These are phyloP conservation scores for Penicillium sp. DNA, from an alignment of 2,329 filamentous ascomycete genomes.

Conservation along the genomic window DNA sequence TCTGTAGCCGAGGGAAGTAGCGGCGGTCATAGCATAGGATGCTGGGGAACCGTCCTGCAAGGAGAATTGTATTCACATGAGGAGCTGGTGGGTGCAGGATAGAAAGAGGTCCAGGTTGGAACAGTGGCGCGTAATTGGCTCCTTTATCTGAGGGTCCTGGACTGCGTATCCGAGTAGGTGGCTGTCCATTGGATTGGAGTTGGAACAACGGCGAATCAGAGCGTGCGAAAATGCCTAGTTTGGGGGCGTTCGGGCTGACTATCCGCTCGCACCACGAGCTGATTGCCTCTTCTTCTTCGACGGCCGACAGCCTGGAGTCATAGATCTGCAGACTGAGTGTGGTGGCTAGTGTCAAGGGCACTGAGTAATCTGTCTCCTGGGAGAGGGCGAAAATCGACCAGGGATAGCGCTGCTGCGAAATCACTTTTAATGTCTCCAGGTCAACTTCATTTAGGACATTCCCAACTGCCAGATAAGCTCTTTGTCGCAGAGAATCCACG, in stretches of 20 bases:
- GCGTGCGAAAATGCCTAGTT: conserved; percentile 32
- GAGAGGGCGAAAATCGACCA: conserved; percentile 84
- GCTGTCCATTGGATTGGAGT: conserved; percentile 33
- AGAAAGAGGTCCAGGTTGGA: conserved; percentile 76
- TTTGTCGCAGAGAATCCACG: conserved; percentile 65
- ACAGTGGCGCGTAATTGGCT: conserved; percentile 64
- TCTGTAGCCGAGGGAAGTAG: conserved; percentile 73
- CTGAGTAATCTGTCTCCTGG: conserved; percentile 58
- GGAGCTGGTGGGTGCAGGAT: conserved; percentile 72
- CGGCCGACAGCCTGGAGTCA: conserved; percentile 60
- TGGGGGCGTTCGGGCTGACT: conserved; percentile 23
- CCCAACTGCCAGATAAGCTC: conserved; percentile 77
- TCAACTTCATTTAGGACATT: conserved; percentile 79
- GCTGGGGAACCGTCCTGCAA: conserved; percentile 83
- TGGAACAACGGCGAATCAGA: conserved; percentile 34
- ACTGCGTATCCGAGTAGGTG: conserved; percentile 40
- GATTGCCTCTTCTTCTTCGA: conserved; percentile 37
- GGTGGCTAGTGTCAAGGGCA: conserved; percentile 81
- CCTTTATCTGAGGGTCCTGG: conserved; percentile 35
- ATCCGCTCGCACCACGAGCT: conserved; percentile 35
- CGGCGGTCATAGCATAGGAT: conserved; percentile 87
- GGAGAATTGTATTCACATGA: conserved; percentile 74
- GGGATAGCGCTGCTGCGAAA: conserved; percentile 70
- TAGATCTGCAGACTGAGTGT: conserved; percentile 77
- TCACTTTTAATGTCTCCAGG: conserved; percentile 66